These are phyloP conservation scores for Diplodia intermedia DNA, from an alignment of 2,329 filamentous ascomycete genomes.

Conservation along the genomic window DNA sequence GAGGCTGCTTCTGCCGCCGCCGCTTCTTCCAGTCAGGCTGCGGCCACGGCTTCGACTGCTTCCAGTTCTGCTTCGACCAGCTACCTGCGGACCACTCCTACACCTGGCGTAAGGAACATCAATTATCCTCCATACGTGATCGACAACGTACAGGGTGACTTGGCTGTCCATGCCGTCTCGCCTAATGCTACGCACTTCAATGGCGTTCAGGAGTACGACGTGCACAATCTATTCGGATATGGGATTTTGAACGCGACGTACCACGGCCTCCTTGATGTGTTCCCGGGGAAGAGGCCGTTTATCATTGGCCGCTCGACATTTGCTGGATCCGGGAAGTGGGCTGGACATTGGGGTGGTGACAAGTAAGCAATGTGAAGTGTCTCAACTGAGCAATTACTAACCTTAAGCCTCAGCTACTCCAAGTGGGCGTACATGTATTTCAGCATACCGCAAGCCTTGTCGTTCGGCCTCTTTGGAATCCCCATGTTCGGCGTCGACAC, in stretches of 20 bases:
- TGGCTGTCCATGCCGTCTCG: slow-evolving; percentile 74
- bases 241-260: slow-evolving; percentile 81
- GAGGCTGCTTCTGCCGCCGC: slow-evolving; percentile 68
- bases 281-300: slow-evolving; percentile 75
- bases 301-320: slow-evolving; percentile 86
- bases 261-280: slow-evolving; percentile 68
- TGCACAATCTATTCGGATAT: slow-evolving; percentile 80
- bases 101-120: slow-evolving; percentile 69
- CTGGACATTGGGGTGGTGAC: slow-evolving; percentile 81
- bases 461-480: slow-evolving; percentile 75
- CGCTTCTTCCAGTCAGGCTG: slow-evolving; percentile 60
- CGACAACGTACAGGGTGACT: slow-evolving; percentile 74
- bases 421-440: slow-evolving; percentile 77
- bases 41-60: slow-evolving; percentile 46
- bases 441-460: slow-evolving; percentile 78
- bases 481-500: slow-evolving; percentile 72
- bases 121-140: slow-evolving; percentile 79
- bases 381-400: neutral
- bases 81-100: slow-evolving; percentile 67
- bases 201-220: slow-evolving; percentile 77
- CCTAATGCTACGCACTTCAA: slow-evolving; percentile 80
- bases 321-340: slow-evolving; percentile 74
- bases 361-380: slow-evolving; percentile 51
- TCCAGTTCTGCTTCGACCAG: slow-evolving; percentile 41
- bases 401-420: slow-evolving; percentile 49